Evolutionary conservation across 2,329 filamentous ascomycete species (phyloP).

Genomic region (Trichoderma atrobrunneum): DNA sequence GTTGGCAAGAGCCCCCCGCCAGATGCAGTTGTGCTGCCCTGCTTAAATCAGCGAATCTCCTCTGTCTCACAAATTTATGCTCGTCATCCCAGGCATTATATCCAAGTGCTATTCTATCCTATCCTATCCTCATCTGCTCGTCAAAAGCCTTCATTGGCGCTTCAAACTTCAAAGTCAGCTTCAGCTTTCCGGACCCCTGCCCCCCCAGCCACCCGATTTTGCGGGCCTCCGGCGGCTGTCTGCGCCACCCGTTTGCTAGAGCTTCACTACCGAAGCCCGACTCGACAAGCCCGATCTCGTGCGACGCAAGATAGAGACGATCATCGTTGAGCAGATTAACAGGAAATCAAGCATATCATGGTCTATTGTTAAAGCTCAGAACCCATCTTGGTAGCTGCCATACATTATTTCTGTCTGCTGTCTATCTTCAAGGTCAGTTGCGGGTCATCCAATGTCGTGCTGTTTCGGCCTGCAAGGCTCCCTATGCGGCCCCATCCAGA

Average conservation of each 20-base stretch:
- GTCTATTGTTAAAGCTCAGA: neutral
- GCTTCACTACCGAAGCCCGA: slow-evolving; percentile 10
- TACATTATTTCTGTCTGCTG: neutral
- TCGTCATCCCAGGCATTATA: neutral
- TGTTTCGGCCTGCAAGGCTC: neutral
- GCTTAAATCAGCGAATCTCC: neutral
- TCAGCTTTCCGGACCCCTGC: slow-evolving; percentile 11
- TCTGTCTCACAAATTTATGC: neutral
- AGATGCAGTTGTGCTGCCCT: neutral
- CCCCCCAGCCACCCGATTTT: slow-evolving; percentile 19
- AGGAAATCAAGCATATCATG: neutral
- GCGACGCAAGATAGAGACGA: neutral
- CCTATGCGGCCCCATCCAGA: slow-evolving; percentile 5
- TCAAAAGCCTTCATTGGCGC: neutral
- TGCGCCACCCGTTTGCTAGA: slow-evolving; percentile 21
- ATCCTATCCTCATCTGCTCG: neutral
- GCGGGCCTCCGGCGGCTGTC: slow-evolving; percentile 17
- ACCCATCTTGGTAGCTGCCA: neutral
- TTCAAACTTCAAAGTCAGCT: neutral
- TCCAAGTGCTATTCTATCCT: neutral
- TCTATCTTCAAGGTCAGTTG: neutral
- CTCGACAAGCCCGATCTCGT: neutral
- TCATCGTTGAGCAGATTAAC: neutral
- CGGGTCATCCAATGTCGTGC: neutral
- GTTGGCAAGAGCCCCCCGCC: neutral